Conservation (phyloP, 2,329 filamentous ascomycete genomes). For the Sphaerulina populicola region DNA sequence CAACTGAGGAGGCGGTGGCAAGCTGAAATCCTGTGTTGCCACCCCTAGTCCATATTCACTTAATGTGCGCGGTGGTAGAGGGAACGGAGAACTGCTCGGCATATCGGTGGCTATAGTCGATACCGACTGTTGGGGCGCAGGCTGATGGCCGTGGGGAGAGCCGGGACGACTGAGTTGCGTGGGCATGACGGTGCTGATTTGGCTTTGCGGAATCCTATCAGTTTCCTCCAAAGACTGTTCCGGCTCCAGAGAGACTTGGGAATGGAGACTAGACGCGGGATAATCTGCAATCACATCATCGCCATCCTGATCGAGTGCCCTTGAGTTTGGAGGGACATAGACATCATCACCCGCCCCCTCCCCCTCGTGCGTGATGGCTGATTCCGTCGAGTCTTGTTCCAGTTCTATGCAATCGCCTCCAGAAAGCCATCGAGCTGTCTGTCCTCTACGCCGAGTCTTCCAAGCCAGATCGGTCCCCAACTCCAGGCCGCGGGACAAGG, state of each 20-base stretch:
- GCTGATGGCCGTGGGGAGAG: not conserved
- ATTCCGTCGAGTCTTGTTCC: not conserved
- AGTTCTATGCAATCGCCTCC: too few relatives aligned
- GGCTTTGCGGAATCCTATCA: not conserved
- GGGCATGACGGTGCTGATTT: constrained; percentile 12
- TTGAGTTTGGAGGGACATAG: not conserved
- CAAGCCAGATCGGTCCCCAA: too few relatives aligned
- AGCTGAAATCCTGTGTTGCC: constrained; percentile 6
- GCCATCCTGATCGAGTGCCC: not conserved
- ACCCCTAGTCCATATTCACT: not conserved
- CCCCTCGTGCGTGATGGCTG: not conserved
- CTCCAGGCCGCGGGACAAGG: too few relatives aligned
- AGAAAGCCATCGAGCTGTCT: too few relatives aligned
- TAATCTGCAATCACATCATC: not conserved
- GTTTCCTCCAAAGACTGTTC: not conserved
- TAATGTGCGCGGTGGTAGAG: constrained; percentile 1
- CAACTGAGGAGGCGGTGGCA: constrained; percentile 7
- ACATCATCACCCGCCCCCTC: not conserved
- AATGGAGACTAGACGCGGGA: not conserved
- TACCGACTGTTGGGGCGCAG: not conserved
- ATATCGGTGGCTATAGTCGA: not conserved
- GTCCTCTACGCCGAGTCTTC: too few relatives aligned
- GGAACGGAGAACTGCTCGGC: constrained; percentile 3
- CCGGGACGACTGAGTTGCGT: constrained; percentile 6
- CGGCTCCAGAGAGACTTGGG: not conserved